These are phyloP conservation scores for Melampsora occidentalis DNA, from an alignment of 1,284 basidiomycete genomes.

Conservation along the genomic window DNA sequence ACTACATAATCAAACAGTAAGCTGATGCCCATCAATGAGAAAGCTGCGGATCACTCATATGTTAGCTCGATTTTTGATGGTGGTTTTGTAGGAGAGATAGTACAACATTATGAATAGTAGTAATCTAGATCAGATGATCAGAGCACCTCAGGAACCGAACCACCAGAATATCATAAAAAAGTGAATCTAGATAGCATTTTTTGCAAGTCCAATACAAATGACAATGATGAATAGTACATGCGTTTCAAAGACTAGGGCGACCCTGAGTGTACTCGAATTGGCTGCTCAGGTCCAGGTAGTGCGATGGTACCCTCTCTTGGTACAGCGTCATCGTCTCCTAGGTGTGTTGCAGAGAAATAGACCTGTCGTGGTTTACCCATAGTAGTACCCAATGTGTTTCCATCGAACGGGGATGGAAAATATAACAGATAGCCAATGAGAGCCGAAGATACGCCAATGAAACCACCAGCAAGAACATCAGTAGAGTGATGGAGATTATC, in stretches of 20 bases:
- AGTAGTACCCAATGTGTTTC: constrained; percentile 10
- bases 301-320: not conserved
- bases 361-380: constrained; percentile 42
- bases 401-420: constrained; percentile 41
- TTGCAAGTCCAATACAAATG: too few relatives aligned
- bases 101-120: too few relatives aligned
- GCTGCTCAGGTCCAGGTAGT: not conserved
- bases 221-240: too few relatives aligned
- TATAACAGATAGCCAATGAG: constrained; percentile 38
- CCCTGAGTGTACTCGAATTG: not conserved
- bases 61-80: too few relatives aligned
- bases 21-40: too few relatives aligned
- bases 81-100: too few relatives aligned
- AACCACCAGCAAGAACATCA: constrained; percentile 37
- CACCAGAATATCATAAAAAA: too few relatives aligned
- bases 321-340: not conserved
- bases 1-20: too few relatives aligned
- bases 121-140: too few relatives aligned
- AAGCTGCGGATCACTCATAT: too few relatives aligned
- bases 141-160: too few relatives aligned
- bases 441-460: constrained; percentile 33
- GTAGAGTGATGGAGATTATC: constrained; percentile 32
- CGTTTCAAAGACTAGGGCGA: not conserved
- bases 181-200: too few relatives aligned
- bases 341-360: constrained; percentile 10